Percentiles rank a stretch among this genome's conserved stretches.
phyloP scores from a whole-genome alignment of 352 stramenopile species.

The Pythium utonaiense region DNA sequence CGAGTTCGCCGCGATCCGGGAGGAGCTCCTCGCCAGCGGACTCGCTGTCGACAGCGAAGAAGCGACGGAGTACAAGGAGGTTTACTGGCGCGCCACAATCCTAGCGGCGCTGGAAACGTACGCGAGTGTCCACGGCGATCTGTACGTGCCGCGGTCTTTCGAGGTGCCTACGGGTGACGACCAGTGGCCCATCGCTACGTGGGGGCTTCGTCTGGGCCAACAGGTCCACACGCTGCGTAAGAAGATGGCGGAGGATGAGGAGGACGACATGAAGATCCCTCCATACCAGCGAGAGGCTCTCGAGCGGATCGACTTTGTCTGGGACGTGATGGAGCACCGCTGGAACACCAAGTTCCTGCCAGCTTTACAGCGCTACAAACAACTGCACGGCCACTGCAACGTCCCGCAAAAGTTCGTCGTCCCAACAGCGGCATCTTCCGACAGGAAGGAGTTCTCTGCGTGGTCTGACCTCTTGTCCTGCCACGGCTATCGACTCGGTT shows the following conservation, averaged over 20 bases:
- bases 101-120: constrained; percentile 35
- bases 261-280: constrained; percentile 26
- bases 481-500: constrained; percentile 38
- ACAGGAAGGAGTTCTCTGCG: background rate
- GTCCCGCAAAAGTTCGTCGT: constrained; percentile 79
- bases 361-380: constrained; percentile 58
- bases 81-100: constrained; percentile 33
- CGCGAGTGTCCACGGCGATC: constrained; percentile 27
- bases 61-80: constrained; percentile 34
- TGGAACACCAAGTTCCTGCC: constrained; percentile 32
- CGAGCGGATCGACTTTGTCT: constrained; percentile 26
- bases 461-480: constrained; percentile 12
- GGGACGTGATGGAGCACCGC: constrained; percentile 26
- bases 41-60: constrained; percentile 19
- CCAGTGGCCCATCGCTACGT: constrained; percentile 33
- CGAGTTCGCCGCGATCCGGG: background rate
- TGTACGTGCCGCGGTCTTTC: constrained; percentile 40
- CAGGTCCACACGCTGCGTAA: constrained; percentile 37
- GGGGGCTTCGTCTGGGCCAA: constrained; percentile 33
- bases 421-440: constrained; percentile 12
- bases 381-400: constrained; percentile 68
- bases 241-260: constrained; percentile 10
- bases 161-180: constrained; percentile 27
- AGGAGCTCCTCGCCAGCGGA: constrained; percentile 28
- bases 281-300: constrained; percentile 25